These are phyloP conservation scores for Yamadazyma oceani DNA, from an alignment of 1,139 yeast species.

Conservation along the genomic window DNA sequence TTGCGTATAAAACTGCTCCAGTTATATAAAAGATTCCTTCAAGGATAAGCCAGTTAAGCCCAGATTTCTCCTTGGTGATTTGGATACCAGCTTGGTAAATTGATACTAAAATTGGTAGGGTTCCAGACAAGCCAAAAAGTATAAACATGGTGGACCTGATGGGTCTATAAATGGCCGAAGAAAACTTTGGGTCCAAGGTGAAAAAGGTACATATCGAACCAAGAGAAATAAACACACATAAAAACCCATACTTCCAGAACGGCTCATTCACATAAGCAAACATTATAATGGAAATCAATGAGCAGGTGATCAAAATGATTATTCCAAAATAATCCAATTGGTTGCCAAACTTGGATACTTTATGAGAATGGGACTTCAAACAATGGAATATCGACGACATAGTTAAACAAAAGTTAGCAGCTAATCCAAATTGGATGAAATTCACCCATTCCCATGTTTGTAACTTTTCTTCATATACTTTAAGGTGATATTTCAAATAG, in stretches of 20 bases:
- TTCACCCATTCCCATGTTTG: conserved; percentile 44
- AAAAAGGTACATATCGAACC: conserved; percentile 65
- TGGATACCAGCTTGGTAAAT: conserved; percentile 30
- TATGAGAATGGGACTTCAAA: conserved; percentile 69
- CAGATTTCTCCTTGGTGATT: conserved; percentile 52
- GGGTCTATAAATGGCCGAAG: conserved; percentile 71
- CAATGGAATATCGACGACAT: conserved; percentile 80
- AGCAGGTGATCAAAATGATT: conserved; percentile 70
- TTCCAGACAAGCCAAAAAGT: conserved; percentile 76
- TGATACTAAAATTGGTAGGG: conserved; percentile 65
- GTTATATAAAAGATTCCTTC: conserved; percentile 75
- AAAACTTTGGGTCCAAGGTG: conserved; percentile 65
- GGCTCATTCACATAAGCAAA: conserved; percentile 64
- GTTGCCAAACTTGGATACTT: conserved; percentile 65
- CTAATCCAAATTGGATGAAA: conserved; percentile 40
- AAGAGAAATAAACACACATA: conserved; percentile 48
- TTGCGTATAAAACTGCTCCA: conserved; percentile 81
- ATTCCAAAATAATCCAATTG: conserved; percentile 88
- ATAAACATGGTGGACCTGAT: conserved; percentile 79
- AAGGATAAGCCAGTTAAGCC: conserved; percentile 57
- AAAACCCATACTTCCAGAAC: conserved; percentile 40
- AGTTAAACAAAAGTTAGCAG: conserved; percentile 57
- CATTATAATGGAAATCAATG: conserved; percentile 68
- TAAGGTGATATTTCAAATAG: conserved; percentile 29
- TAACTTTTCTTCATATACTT: conserved; percentile 37